Conservation (phyloP, 2,329 filamentous ascomycete genomes). For the Ceratocystis lukuohia region DNA sequence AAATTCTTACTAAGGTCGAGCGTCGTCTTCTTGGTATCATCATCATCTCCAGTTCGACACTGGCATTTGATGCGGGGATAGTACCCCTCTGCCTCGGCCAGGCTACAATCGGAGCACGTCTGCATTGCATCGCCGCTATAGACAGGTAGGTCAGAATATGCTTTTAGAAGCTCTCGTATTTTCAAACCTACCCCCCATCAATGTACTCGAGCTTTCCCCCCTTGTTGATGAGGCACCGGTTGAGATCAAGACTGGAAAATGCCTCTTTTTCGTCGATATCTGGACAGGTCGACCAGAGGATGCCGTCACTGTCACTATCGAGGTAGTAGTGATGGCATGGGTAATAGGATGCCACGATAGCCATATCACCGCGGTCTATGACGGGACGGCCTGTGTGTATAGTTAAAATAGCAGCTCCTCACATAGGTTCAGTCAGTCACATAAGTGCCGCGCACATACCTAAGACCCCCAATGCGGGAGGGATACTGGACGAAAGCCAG, state of each 20-base stretch:
- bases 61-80: slow-evolving; percentile 3
- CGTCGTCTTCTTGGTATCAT: not conserved
- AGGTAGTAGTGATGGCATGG: slow-evolving; percentile 7
- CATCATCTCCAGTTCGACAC: not conserved
- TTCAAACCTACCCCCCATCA: slow-evolving; percentile 5
- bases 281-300: slow-evolving; percentile 4
- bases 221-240: slow-evolving; percentile 11
- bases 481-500: not conserved
- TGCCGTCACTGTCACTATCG: not conserved
- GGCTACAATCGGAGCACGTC: not conserved
- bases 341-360: not conserved
- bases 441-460: not conserved
- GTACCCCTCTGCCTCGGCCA: not conserved
- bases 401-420: not conserved
- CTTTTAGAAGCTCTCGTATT: not conserved
- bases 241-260: slow-evolving; percentile 5
- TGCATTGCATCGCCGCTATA: slow-evolving; percentile 6
- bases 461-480: not conserved
- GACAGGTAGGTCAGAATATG: not conserved
- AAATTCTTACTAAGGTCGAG: slow-evolving; percentile 6
- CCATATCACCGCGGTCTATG: not conserved
- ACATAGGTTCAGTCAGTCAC: not conserved
- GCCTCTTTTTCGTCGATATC: slow-evolving; percentile 7
- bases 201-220: slow-evolving; percentile 1
- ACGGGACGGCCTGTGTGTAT: not conserved